phyloP scores from a whole-genome alignment of 768 basidiomycete species.

The Chalciporus chontae region DNA sequence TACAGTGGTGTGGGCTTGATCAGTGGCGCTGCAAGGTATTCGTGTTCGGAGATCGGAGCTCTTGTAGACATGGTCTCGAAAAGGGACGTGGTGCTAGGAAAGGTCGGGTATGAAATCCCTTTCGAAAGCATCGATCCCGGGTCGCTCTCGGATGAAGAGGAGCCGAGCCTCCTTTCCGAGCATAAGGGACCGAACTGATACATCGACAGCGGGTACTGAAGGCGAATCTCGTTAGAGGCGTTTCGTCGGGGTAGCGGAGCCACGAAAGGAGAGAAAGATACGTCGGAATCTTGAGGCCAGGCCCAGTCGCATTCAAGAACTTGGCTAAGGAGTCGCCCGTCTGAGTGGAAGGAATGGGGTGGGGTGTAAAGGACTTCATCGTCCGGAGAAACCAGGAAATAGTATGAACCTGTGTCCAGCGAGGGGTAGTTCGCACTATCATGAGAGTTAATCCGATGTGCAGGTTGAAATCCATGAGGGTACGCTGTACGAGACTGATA shows the following conservation, averaged over 20 bases:
- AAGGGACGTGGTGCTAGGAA: constrained; percentile 3
- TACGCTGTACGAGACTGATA: constrained; percentile 9
- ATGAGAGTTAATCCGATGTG: constrained; percentile 12
- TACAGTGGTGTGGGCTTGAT: constrained; percentile 30
- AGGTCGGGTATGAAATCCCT: constrained; percentile 3
- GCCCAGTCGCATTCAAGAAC: constrained; percentile 9
- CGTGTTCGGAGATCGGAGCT: background rate
- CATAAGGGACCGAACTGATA: constrained; percentile 5
- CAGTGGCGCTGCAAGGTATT: constrained; percentile 17
- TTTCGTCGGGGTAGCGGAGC: constrained; percentile 2
- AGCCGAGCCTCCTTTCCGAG: constrained; percentile 5
- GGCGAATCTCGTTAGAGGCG: constrained; percentile 7
- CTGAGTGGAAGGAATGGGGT: constrained; percentile 19
- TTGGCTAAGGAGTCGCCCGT: constrained; percentile 8
- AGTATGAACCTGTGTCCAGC: constrained; percentile 4
- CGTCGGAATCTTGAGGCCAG: constrained; percentile 18
- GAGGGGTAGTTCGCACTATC: constrained; percentile 7
- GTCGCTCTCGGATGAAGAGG: constrained; percentile 11
- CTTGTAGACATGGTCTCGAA: constrained; percentile 6
- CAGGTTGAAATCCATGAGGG: constrained; percentile 15
- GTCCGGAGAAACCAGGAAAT: constrained; percentile 19
- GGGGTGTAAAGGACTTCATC: constrained; percentile 31
- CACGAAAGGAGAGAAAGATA: constrained; percentile 2
- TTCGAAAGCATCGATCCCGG: constrained; percentile 6
- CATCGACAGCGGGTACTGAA: constrained; percentile 5